These are phyloP conservation scores for Citrus cavaleriei DNA, from an alignment of 345 rosid genomes.

Conservation along the genomic window DNA sequence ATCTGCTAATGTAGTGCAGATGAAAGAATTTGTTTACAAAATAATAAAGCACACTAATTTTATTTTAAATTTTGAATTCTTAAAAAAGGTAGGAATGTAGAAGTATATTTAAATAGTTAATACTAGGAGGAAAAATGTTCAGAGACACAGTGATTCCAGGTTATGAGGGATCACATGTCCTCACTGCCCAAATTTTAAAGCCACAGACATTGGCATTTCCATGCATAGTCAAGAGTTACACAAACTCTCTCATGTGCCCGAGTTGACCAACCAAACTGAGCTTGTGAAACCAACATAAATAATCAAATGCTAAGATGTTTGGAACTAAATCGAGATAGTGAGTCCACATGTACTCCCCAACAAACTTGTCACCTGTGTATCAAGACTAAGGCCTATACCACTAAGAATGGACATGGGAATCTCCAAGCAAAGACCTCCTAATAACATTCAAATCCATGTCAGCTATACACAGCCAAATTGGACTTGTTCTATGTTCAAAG, in stretches of 20 bases:
- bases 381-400: not conserved
- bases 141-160: not conserved
- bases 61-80: not conserved
- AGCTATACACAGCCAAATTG: no score
- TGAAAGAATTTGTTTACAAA: not conserved
- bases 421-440: not conserved
- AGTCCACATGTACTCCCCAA: conserved; percentile 5
- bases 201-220: conserved; percentile 4
- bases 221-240: not conserved
- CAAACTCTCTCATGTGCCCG: not conserved
- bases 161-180: conserved; percentile 7
- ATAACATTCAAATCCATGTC: not conserved
- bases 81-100: not conserved
- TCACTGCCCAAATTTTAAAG: conserved; percentile 4
- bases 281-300: not conserved
- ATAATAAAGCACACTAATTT: not conserved
- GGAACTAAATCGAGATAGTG: conserved; percentile 12
- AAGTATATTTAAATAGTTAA: not conserved
- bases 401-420: not conserved
- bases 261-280: not conserved
- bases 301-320: conserved; percentile 5
- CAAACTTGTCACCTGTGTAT: not conserved
- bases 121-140: no score
- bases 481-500: no score
- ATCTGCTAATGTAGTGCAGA: not conserved